Base-by-base conservation (phyloP, 768 basidiomycete genomes). In the Termitomyces sp. region DNA sequence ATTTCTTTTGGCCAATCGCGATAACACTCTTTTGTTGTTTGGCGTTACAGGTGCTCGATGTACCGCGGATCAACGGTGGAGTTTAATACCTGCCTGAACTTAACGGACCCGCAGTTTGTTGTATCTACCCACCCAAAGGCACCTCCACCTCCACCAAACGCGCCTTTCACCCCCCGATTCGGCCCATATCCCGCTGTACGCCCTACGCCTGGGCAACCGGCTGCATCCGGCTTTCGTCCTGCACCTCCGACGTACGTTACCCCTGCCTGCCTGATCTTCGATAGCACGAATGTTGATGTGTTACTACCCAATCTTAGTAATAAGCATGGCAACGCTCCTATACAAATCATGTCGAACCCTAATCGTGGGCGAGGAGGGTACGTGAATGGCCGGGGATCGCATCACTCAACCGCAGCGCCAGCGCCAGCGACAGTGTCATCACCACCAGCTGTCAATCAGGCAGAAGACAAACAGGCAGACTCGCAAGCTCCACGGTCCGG, bases 41-140 rank as follows among this genome's bases (percentile, higher is more conserved):
- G 34, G 20, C 5, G 22, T 37, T 46, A 30, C 62, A 93, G 93
- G 62, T 97, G 95, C 72, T 94, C 94, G 0, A 83, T 87, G 60
- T 98, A 97, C 70, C 91, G 95, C 18, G 97, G 97, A 36, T 89
- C 88, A 33, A 89, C 89, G 0, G 89, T 96, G 39, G 83, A 90
- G 31, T 93, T 95, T 70, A 86, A 89, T 58, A 83, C 91, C 1
- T 94, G 95, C 67, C 75, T 99, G 60, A 99, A 99, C 72, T 70
- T 99, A 64, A 89, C 87, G 22, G 77, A 87, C 64, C 89, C 85
- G 3, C 96, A 98, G 70, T 97, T 91, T 70, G 79, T 91, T 18
- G 86, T 88, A 16, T 84, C 88, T 0, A 92, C 87, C 6, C 83
- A 85, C 37, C 83, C 87, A 0, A 81, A 81, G 61, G 78, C 73